These are phyloP conservation scores for Thecaphora thlaspeos DNA, from an alignment of 1,284 basidiomycete species.

Conservation along the genomic window DNA sequence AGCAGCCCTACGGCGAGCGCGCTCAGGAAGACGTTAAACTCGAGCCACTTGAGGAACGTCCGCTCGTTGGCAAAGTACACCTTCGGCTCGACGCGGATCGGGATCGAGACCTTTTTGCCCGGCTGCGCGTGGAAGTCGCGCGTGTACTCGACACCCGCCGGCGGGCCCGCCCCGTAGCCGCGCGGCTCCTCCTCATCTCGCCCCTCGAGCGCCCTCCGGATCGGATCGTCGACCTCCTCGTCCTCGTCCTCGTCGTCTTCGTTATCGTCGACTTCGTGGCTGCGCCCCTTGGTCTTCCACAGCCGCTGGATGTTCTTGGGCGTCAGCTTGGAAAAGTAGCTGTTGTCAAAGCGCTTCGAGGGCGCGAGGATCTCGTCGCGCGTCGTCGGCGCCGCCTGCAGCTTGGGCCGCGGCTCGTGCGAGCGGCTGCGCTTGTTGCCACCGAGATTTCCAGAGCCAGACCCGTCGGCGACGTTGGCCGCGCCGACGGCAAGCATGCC, in stretches of 20 bases:
- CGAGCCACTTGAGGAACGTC: slow-evolving; percentile 74
- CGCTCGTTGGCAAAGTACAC: slow-evolving; percentile 95
- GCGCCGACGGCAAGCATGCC: slow-evolving; percentile 30
- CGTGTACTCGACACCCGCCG: slow-evolving; percentile 63
- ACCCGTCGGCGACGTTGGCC: background rate
- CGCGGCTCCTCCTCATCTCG: slow-evolving; percentile 53
- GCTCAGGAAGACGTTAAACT: slow-evolving; percentile 70
- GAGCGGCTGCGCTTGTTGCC: slow-evolving; percentile 4
- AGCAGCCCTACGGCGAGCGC: slow-evolving; percentile 61
- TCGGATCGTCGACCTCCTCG: slow-evolving; percentile 56
- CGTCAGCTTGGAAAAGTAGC: slow-evolving; percentile 54
- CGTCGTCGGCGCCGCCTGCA: slow-evolving; percentile 18
- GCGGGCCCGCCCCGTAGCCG: slow-evolving; percentile 69
- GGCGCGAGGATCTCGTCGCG: slow-evolving; percentile 54
- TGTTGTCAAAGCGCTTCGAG: slow-evolving; percentile 48
- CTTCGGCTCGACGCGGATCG: slow-evolving; percentile 93
- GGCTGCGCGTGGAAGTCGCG: slow-evolving; percentile 76
- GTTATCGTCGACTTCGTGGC: slow-evolving; percentile 23
- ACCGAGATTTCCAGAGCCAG: too few species aligned
- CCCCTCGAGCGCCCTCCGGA: slow-evolving; percentile 48
- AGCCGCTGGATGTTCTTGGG: slow-evolving; percentile 52
- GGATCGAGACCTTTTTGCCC: slow-evolving; percentile 87
- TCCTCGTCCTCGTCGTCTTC: slow-evolving; percentile 53
- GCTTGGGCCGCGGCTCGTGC: slow-evolving; percentile 10
- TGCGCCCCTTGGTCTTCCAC: slow-evolving; percentile 44